These are phyloP conservation scores for Suillus ampliporus DNA, from an alignment of 768 basidiomycete species.

Conservation along the genomic window DNA sequence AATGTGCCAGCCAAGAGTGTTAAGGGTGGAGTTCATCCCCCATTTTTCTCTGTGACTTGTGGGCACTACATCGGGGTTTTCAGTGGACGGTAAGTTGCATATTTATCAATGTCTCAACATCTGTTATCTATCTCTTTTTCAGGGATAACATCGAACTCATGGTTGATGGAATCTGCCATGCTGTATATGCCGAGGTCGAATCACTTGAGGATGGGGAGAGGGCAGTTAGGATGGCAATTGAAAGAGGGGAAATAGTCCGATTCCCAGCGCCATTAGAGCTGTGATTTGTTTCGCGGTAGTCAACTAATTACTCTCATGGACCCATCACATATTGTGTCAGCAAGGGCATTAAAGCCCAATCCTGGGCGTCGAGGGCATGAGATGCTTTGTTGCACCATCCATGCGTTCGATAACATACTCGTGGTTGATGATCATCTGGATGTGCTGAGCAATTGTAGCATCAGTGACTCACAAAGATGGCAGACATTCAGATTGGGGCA, in stretches of 20 bases:
- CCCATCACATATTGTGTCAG: too few species aligned
- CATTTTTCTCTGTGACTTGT: background rate
- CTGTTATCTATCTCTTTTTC: background rate
- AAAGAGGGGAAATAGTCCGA: background rate
- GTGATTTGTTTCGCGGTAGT: too few species aligned
- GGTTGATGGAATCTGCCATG: background rate
- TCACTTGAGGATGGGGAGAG: background rate
- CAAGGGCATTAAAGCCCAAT: too few species aligned
- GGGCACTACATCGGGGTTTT: background rate
- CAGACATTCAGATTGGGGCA: slow-evolving; percentile 6
- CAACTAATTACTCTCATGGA: too few species aligned
- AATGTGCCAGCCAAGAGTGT: background rate
- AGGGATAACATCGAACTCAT: background rate
- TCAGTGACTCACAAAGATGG: slow-evolving; percentile 99
- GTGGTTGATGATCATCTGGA: slow-evolving; percentile 89
- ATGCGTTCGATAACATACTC: slow-evolving; percentile 89
- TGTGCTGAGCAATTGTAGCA: slow-evolving; percentile 98
- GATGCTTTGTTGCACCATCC: slow-evolving; percentile 88
- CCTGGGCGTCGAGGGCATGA: slow-evolving; percentile 93
- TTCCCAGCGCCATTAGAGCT: background rate
- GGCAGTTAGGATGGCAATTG: background rate
- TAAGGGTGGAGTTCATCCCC: background rate
- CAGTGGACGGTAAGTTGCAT: background rate
- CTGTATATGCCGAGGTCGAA: background rate
- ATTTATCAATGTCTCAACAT: background rate